These are phyloP conservation scores for Cyberlindnera xylosilytica DNA, from an alignment of 805 yeast genomes.

Conservation along the genomic window DNA sequence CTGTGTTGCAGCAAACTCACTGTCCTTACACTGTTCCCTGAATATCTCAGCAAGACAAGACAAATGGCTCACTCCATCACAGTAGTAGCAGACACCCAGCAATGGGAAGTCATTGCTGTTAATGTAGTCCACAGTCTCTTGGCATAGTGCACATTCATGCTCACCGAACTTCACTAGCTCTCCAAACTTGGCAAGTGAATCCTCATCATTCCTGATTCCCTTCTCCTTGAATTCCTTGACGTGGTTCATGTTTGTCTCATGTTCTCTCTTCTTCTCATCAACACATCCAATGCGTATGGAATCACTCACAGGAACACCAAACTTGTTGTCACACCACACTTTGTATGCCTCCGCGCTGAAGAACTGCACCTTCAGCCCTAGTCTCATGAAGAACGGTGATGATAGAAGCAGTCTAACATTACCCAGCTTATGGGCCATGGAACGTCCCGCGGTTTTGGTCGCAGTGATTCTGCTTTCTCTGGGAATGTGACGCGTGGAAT, in stretches of 20 bases:
- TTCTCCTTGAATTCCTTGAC: constrained; percentile 28
- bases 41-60: constrained; percentile 34
- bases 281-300: constrained; percentile 6
- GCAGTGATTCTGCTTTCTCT: constrained; percentile 36
- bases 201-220: constrained; percentile 14
- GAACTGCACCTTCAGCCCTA: constrained; percentile 45
- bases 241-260: constrained; percentile 23
- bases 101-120: constrained; percentile 32
- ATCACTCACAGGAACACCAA: constrained; percentile 11
- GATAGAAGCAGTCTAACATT: constrained; percentile 42
- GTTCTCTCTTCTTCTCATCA: constrained; percentile 7
- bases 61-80: constrained; percentile 36
- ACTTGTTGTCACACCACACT: constrained; percentile 23
- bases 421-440: constrained; percentile 46
- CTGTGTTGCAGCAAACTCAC: neutral
- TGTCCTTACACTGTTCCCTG: constrained; percentile 1
- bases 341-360: constrained; percentile 33
- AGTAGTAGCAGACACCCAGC: constrained; percentile 35
- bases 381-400: constrained; percentile 40
- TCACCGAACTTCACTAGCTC: constrained; percentile 24
- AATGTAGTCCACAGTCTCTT: constrained; percentile 32
- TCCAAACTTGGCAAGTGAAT: constrained; percentile 16
- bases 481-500: constrained; percentile 59
- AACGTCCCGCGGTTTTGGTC: constrained; percentile 35
- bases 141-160: constrained; percentile 33